phyloP scores from a whole-genome alignment of 108 stramenopile species.

The Mediolabrus comicus region DNA sequence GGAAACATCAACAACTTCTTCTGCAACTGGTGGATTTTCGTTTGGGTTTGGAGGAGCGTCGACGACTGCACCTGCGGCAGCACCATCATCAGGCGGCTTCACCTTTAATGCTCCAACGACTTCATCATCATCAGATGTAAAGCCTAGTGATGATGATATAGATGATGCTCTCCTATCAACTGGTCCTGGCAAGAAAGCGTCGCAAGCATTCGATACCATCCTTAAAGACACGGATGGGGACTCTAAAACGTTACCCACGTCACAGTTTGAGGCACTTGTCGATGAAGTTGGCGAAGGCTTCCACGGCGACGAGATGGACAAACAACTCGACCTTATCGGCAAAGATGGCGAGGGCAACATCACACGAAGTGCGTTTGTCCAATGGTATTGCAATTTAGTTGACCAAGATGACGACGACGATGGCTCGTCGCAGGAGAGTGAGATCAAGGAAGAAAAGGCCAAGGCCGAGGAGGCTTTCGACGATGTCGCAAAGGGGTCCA shows the following conservation, averaged over 20 bases:
- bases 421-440: slow-evolving; percentile 52
- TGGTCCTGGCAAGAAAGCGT: slow-evolving; percentile 26
- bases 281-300: slow-evolving; percentile 85
- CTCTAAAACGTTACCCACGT: slow-evolving; percentile 35
- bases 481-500: slow-evolving; percentile 16
- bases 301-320: slow-evolving; percentile 78
- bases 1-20: not conserved
- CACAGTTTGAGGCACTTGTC: slow-evolving; percentile 61
- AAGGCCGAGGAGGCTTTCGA: slow-evolving; percentile 57
- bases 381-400: slow-evolving; percentile 66
- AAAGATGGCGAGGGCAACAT: slow-evolving; percentile 50
- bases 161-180: not conserved
- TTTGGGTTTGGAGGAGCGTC: too few relatives aligned
- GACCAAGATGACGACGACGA: slow-evolving; percentile 40
- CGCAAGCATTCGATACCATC: slow-evolving; percentile 52
- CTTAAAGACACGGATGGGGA: slow-evolving; percentile 40
- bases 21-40: not conserved
- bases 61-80: too few relatives aligned
- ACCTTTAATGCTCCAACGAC: not conserved
- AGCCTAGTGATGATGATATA: slow-evolving; percentile 1
- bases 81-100: too few relatives aligned
- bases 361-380: slow-evolving; percentile 50
- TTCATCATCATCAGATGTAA: not conserved
- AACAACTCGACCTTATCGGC: slow-evolving; percentile 61
- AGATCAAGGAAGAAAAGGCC: slow-evolving; percentile 63